These are phyloP conservation scores for Trichophyton mentagrophytes DNA, from an alignment of 2,329 filamentous ascomycete species.

Conservation along the genomic window DNA sequence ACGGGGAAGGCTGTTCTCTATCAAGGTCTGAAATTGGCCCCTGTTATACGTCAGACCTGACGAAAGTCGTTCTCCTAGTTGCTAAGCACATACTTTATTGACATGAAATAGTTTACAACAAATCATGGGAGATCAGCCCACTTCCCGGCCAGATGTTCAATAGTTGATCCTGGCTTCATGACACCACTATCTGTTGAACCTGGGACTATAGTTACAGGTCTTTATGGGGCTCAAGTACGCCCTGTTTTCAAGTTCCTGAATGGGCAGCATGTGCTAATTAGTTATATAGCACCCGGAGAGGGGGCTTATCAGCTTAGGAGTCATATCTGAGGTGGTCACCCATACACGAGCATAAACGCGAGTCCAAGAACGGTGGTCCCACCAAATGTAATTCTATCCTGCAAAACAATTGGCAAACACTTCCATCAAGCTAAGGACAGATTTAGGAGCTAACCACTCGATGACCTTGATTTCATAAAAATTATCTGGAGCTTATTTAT, in stretches of 20 bases:
- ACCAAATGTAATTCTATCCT: too few species aligned
- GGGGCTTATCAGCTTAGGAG: neutral
- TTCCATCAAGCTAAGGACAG: too few species aligned
- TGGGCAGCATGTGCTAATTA: neutral
- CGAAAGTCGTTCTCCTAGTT: too few species aligned
- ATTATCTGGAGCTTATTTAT: too few species aligned
- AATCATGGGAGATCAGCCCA: neutral
- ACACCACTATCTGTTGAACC: neutral
- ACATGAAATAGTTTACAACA: neutral
- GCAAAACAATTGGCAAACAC: too few species aligned
- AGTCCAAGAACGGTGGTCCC: too few species aligned
- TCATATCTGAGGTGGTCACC: neutral
- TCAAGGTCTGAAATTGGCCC: neutral
- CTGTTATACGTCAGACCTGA: too few species aligned
- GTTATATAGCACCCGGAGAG: neutral
- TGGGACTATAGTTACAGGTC: neutral
- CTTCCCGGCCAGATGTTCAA: neutral
- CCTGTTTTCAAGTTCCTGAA: too few species aligned
- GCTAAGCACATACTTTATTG: neutral
- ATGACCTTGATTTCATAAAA: too few species aligned
- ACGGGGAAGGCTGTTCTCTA: neutral
- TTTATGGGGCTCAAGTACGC: neutral
- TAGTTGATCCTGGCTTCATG: neutral
- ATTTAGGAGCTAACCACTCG: too few species aligned
- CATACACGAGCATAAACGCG: too few species aligned